Conservation (phyloP, 768 basidiomycete species). For the Boletus tomentosulus region DNA sequence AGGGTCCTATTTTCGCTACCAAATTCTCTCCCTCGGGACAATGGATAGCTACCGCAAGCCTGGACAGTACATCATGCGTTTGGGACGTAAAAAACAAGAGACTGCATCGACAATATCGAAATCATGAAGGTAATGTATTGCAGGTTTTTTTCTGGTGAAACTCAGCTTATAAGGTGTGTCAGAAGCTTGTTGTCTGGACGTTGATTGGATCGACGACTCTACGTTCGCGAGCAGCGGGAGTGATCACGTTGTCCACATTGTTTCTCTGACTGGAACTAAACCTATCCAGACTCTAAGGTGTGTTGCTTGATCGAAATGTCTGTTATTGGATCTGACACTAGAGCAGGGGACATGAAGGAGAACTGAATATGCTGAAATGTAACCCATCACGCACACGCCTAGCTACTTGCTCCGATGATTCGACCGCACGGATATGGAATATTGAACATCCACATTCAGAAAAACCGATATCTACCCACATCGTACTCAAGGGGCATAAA, state of each 20-base stretch:
- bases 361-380: conserved; percentile 74
- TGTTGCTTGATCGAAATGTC: conserved; percentile 23
- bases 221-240: conserved; percentile 74
- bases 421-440: conserved; percentile 74
- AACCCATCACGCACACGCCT: conserved; percentile 63
- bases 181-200: conserved; percentile 74
- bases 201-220: conserved; percentile 72
- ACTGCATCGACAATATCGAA: conserved; percentile 58
- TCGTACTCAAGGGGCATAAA: conserved; percentile 59
- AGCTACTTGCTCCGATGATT: conserved; percentile 81
- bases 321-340: conserved; percentile 4
- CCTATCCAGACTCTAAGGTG: conserved; percentile 64
- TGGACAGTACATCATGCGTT: conserved; percentile 73
- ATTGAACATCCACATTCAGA: conserved; percentile 43
- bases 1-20: conserved; percentile 80
- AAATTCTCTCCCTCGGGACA: conserved; percentile 71
- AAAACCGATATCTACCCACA: conserved; percentile 15
- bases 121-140: conserved; percentile 53
- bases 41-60: conserved; percentile 71
- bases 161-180: conserved; percentile 9
- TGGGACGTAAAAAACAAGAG: conserved; percentile 69
- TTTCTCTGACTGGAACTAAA: conserved; percentile 47
- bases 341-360: conserved; percentile 64
- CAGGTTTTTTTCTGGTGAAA: background rate
- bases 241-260: conserved; percentile 59